Conservation (phyloP, 2,329 filamentous ascomycete genomes). For the Didymosphaeria variabile region DNA sequence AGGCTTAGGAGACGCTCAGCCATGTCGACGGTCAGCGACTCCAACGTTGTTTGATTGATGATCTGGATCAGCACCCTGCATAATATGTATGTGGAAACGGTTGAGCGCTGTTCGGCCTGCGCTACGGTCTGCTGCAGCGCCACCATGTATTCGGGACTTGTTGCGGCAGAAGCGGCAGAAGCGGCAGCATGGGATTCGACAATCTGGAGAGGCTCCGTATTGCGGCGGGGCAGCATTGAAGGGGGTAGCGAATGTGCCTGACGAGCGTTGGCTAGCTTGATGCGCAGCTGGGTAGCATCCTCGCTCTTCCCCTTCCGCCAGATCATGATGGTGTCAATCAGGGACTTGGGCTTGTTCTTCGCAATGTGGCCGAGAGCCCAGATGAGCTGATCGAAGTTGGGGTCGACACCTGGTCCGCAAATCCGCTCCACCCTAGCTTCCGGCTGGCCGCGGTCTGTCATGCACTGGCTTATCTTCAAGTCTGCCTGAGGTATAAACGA, state of each 20-base stretch:
- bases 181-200: conserved; percentile 34
- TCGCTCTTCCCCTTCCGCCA: conserved; percentile 98
- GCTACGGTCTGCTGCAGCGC: conserved; percentile 74
- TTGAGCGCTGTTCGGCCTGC: conserved; percentile 87
- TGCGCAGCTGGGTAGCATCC: conserved; percentile 64
- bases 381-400: conserved; percentile 92
- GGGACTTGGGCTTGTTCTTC: conserved; percentile 88
- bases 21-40: conserved; percentile 87
- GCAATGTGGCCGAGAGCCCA: conserved; percentile 93
- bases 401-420: conserved; percentile 88
- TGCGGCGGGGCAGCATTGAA: conserved; percentile 45
- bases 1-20: conserved; percentile 93
- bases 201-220: conserved; percentile 45
- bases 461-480: conserved; percentile 90
- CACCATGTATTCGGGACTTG: conserved; percentile 44
- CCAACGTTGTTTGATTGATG: conserved; percentile 85
- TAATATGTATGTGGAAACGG: conserved; percentile 93
- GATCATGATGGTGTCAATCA: conserved; percentile 97
- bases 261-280: conserved; percentile 43
- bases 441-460: conserved; percentile 78
- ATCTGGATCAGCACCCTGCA: conserved; percentile 95
- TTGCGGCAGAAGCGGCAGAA: conserved; percentile 41
- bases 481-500: conserved; percentile 98
- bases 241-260: conserved; percentile 37
- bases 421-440: conserved; percentile 88